Evolutionary conservation across 2,329 filamentous ascomycete species (phyloP).

Genomic region (Aspergillus cejpii): DNA sequence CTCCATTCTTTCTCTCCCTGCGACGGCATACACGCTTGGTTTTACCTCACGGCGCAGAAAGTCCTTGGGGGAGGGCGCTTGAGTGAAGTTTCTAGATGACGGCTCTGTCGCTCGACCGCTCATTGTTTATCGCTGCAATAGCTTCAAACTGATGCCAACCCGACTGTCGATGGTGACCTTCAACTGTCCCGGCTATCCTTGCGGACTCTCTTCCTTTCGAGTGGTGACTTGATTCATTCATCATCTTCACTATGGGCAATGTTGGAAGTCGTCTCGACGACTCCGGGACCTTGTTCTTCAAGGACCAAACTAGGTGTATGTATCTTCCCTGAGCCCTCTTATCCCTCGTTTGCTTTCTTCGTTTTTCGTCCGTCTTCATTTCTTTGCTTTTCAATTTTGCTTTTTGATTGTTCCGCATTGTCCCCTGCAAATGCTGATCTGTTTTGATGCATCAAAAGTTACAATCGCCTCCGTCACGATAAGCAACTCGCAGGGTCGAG

Average conservation of each 20-base stretch:
- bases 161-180: constrained; percentile 31
- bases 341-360: background rate
- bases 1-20: too few species aligned
- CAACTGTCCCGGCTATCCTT: constrained; percentile 23
- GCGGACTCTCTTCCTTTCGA: constrained; percentile 21
- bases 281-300: constrained; percentile 67
- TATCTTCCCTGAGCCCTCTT: constrained; percentile 8
- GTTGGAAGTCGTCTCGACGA: constrained; percentile 86
- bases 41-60: background rate
- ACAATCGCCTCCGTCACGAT: constrained; percentile 77
- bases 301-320: constrained; percentile 85
- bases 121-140: constrained; percentile 5
- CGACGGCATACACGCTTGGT: background rate
- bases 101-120: constrained; percentile 12
- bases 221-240: constrained; percentile 23
- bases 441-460: constrained; percentile 49
- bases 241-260: constrained; percentile 68
- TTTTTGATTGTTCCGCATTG: background rate
- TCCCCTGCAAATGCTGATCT: background rate
- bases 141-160: constrained; percentile 17
- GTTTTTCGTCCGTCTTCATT: background rate
- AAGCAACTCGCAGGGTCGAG: constrained; percentile 70
- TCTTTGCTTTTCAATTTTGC: background rate
- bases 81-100: constrained; percentile 22
- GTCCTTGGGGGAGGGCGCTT: background rate